phyloP scores from a whole-genome alignment of 2,329 filamentous ascomycete species.

The Exserohilum rostratum region DNA sequence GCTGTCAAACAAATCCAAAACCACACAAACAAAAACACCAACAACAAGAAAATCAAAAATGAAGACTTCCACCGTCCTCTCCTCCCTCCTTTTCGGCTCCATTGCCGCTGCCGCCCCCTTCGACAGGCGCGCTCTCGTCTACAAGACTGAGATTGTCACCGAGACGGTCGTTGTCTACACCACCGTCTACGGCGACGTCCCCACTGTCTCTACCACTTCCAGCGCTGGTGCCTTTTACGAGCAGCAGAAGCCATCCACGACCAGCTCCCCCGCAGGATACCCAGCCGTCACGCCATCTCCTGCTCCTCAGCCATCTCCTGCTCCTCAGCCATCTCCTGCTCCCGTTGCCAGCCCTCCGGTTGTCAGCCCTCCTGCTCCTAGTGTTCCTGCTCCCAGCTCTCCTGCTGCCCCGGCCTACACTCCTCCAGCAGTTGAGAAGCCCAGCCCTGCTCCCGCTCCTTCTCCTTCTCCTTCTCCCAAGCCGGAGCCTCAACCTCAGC shows the following conservation, averaged over 20 bases:
- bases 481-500: constrained; percentile 7
- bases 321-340: background rate
- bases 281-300: background rate
- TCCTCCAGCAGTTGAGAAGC: constrained; percentile 12
- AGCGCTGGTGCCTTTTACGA: constrained; percentile 33
- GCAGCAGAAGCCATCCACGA: constrained; percentile 29
- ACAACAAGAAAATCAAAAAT: constrained; percentile 27
- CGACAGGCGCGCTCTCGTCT: constrained; percentile 44
- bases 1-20: constrained; percentile 5
- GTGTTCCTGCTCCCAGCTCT: constrained; percentile 19
- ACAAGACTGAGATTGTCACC: constrained; percentile 40
- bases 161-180: constrained; percentile 46
- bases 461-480: constrained; percentile 10
- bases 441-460: constrained; percentile 21
- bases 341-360: constrained; percentile 14
- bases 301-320: background rate
- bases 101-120: constrained; percentile 42
- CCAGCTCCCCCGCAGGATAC: constrained; percentile 7
- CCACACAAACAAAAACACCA: background rate
- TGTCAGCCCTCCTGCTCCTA: constrained; percentile 14
- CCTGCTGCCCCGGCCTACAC: constrained; percentile 18
- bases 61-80: constrained; percentile 46
- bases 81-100: constrained; percentile 43
- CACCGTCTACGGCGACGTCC: constrained; percentile 42
- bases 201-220: constrained; percentile 20